phyloP scores from a whole-genome alignment of 805 yeast species.

The Spathaspora passalidarum region DNA sequence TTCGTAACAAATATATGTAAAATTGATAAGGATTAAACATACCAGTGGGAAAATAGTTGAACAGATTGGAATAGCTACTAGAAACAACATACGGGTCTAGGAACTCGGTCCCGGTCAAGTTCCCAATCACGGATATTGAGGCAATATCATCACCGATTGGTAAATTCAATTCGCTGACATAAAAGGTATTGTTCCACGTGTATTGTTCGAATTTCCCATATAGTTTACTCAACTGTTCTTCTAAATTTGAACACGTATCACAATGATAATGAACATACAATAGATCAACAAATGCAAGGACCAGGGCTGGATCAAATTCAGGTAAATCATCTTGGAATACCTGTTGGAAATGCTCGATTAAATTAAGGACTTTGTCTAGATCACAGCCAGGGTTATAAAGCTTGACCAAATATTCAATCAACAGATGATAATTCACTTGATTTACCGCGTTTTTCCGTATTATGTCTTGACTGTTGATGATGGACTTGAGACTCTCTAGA shows the following conservation, averaged over 20 bases:
- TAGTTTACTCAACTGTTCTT: neutral
- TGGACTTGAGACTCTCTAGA: neutral
- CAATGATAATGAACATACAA: neutral
- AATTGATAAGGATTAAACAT: conserved; percentile 10
- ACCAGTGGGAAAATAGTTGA: conserved; percentile 11
- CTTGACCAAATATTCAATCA: conserved; percentile 3
- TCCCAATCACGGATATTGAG: conserved; percentile 8
- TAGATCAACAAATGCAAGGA: neutral
- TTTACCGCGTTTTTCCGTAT: conserved; percentile 1
- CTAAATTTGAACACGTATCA: neutral
- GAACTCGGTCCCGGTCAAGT: conserved; percentile 6
- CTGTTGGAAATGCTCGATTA: neutral
- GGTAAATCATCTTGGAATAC: conserved; percentile 1
- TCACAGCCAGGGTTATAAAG: neutral
- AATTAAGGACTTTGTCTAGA: conserved; percentile 3
- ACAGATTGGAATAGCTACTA: neutral
- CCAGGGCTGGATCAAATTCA: neutral
- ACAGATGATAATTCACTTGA: neutral
- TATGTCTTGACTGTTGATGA: neutral
- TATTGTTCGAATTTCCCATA: neutral
- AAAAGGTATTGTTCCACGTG: conserved; percentile 7
- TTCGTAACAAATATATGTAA: conserved; percentile 5
- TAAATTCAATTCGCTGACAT: conserved; percentile 10
- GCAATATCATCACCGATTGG: conserved; percentile 1
- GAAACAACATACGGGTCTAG: conserved; percentile 10